Evolutionary conservation across 2,329 filamentous ascomycete genomes (phyloP).

Genomic region (Monosporascus sp.): DNA sequence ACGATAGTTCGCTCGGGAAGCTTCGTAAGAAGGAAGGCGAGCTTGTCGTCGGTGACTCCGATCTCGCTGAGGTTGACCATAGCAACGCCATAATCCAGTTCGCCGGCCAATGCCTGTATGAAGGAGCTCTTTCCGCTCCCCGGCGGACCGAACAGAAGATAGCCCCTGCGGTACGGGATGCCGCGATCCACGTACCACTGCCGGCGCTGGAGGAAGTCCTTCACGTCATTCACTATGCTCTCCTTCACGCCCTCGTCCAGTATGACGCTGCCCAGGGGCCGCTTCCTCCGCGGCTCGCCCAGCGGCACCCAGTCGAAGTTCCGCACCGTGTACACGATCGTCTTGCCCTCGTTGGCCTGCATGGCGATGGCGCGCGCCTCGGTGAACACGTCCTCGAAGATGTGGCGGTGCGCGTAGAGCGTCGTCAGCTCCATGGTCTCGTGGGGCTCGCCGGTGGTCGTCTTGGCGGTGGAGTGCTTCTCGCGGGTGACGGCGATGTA

Average conservation of each 20-base stretch:
- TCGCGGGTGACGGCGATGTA: conserved; percentile 85
- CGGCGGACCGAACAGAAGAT: conserved; percentile 82
- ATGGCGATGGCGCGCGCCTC: conserved; percentile 80
- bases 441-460: conserved; percentile 81
- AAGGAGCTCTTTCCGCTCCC: conserved; percentile 94
- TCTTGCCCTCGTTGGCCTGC: conserved; percentile 84
- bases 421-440: conserved; percentile 92
- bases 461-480: conserved; percentile 77
- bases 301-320: conserved; percentile 81
- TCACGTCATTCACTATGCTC: conserved; percentile 71
- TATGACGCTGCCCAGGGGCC: conserved; percentile 83
- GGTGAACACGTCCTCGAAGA: conserved; percentile 85
- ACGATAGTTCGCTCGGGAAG: conserved; percentile 78
- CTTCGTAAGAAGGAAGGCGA: conserved; percentile 81
- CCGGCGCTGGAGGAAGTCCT: conserved; percentile 72
- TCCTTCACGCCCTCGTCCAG: conserved; percentile 86
- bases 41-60: conserved; percentile 82
- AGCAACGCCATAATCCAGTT: conserved; percentile 86
- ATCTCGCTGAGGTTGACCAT: conserved; percentile 88
- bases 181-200: conserved; percentile 93
- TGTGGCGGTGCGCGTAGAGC: conserved; percentile 78
- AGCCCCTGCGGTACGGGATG: conserved; percentile 86
- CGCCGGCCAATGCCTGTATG: conserved; percentile 90
- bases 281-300: conserved; percentile 78
- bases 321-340: conserved; percentile 80